Conservation (phyloP, 805 yeast species). For the Hanseniaspora occidentalis region DNA sequence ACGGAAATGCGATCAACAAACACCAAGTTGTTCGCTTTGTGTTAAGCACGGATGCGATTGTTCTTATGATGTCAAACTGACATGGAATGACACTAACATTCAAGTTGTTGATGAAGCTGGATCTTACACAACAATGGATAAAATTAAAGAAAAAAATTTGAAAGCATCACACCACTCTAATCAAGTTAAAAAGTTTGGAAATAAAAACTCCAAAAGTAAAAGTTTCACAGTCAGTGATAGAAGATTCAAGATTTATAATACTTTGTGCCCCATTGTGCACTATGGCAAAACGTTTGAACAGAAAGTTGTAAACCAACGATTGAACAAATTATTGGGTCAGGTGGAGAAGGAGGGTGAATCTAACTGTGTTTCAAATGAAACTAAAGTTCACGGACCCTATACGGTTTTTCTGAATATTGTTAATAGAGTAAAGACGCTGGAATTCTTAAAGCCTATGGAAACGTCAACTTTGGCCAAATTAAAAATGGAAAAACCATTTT, state of each 20-base stretch:
- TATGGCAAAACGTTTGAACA: conserved; percentile 12
- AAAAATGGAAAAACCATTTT: too few relatives aligned
- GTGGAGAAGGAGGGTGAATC: conserved; percentile 5
- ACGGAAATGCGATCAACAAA: conserved; percentile 20
- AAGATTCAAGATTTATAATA: conserved; percentile 20
- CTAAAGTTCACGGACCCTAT: not conserved
- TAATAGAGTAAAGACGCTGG: too few relatives aligned
- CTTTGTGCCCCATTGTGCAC: conserved; percentile 14
- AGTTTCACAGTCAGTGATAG: conserved; percentile 20
- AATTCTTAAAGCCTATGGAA: too few relatives aligned
- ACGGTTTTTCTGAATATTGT: too few relatives aligned
- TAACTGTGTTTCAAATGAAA: not conserved
- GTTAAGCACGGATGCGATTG: conserved; percentile 15
- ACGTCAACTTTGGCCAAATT: too few relatives aligned
- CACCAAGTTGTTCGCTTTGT: conserved; percentile 20
- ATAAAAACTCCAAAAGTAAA: not conserved
- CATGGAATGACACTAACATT: conserved; percentile 20
- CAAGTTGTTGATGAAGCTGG: conserved; percentile 4
- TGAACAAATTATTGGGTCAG: conserved; percentile 9
- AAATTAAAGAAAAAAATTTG: conserved; percentile 5
- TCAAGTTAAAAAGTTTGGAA: not conserved
- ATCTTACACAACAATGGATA: conserved; percentile 1
- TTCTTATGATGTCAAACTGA: conserved; percentile 20
- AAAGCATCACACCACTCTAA: too few relatives aligned
- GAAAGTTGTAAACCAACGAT: conserved; percentile 13